Base-by-base conservation (phyloP, 2,329 filamentous ascomycete genomes). In the Fusarium aywerte region DNA sequence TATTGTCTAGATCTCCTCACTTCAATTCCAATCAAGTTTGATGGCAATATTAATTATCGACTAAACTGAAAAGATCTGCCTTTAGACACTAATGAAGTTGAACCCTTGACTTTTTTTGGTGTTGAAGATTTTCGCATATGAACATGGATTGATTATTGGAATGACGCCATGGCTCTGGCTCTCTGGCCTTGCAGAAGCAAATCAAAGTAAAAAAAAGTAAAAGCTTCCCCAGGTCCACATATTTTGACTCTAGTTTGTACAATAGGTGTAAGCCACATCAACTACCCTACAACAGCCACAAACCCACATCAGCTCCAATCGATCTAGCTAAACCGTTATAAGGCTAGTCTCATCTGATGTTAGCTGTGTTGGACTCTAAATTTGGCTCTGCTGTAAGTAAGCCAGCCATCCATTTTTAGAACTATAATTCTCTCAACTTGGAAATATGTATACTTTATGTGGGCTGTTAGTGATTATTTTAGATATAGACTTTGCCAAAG, bases 311-410 rank as follows among this genome's bases (percentile, higher is more conserved):
- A 23, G 27, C 20, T n/a, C n/a, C n/a, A n/a, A n/a, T 13, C 44
- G 48, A 47, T 58, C 43, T 18, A 3, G n/a, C 56, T 52, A 48
- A 35, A 38, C 42, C 12, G 1, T 36, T 13, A 36, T 35, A 2
- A 47, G 42, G 13, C 35, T 69, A 72, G 70, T 44, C 9, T 18
- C 50, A 62, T 69, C 59, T 48, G 40, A 49, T 43, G 47, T 39
- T 50, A 42, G 31, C 38, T 25, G 35, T 68, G n/a, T 56, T 52
- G 52, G 60, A 71, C 55, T 54, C 57, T 62, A 71, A 68, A 69
- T 69, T 72, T 69, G 62, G 65, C 29, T 62, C 60, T 68, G 38
- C 36, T 68, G 54, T 70, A 66, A 71, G 56, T 66, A 40, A 39
- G 49, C 57, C 51, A 58, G 48, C 42, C 31, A 25, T 53, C 49